A percentile compares a stretch with the other conserved stretches of the same genome.
Evolutionary conservation across 2,329 filamentous ascomycete species (phyloP).

Genomic region (Teratosphaeria epicoccoides): DNA sequence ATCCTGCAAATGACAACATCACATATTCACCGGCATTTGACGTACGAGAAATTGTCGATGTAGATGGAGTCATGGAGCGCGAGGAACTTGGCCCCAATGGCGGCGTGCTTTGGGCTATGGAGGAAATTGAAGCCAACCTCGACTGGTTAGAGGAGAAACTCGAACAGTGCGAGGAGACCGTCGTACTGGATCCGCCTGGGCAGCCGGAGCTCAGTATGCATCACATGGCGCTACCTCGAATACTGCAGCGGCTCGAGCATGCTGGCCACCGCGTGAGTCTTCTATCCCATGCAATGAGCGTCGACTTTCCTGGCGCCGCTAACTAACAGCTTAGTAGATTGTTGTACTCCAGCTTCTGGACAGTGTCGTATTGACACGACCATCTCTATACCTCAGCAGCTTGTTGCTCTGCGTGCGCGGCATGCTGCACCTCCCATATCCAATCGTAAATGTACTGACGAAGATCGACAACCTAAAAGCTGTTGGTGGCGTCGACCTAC

Average conservation of each 20-base stretch:
- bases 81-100: constrained; percentile 88
- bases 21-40: constrained; percentile 84
- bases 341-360: constrained; percentile 90
- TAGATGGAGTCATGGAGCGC: constrained; percentile 91
- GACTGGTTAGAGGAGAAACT: constrained; percentile 82
- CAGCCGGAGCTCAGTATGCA: constrained; percentile 97
- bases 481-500: constrained; percentile 61
- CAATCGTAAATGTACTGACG: constrained; percentile 88
- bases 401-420: constrained; percentile 84
- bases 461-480: constrained; percentile 91
- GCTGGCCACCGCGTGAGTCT: constrained; percentile 73
- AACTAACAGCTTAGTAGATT: constrained; percentile 49
- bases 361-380: constrained; percentile 83
- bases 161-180: constrained; percentile 70
- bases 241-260: constrained; percentile 85
- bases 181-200: constrained; percentile 91
- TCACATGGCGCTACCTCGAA: constrained; percentile 80
- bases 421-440: constrained; percentile 97
- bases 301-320: constrained; percentile 14
- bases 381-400: constrained; percentile 89
- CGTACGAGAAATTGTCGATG: constrained; percentile 74
- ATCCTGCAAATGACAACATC: constrained; percentile 90
- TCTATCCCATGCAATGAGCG: constrained; percentile 2
- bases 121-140: constrained; percentile 87
- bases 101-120: constrained; percentile 81